Percentiles rank a stretch among this genome's conserved stretches.
Evolutionary conservation across 2,329 filamentous ascomycete species (phyloP).

Genomic region (Pseudogymnoascus sp.): DNA sequence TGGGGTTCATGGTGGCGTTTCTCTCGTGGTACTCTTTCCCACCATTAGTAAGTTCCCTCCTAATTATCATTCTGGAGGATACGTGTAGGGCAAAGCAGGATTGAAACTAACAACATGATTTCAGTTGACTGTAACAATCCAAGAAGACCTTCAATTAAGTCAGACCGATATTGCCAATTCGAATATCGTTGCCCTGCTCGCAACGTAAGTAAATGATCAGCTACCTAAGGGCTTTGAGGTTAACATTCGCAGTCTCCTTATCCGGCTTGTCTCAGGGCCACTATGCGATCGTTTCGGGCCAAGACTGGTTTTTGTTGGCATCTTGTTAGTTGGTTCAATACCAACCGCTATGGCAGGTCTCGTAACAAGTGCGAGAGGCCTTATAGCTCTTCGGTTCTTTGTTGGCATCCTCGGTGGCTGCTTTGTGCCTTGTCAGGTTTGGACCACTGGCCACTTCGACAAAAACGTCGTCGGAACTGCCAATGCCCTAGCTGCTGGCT

Average conservation of each 20-base stretch:
- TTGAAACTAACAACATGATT: background rate
- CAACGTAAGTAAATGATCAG: conserved; percentile 42
- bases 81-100: background rate
- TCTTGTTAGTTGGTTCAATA: conserved; percentile 66
- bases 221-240: background rate
- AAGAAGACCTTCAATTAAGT: conserved; percentile 62
- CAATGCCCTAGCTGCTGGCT: conserved; percentile 72
- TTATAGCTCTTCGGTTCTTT: conserved; percentile 68
- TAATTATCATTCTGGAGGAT: background rate
- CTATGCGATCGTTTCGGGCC: conserved; percentile 77
- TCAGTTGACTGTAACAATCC: conserved; percentile 65
- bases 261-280: conserved; percentile 68
- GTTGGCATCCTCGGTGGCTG: conserved; percentile 66
- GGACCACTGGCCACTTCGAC: conserved; percentile 84
- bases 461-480: conserved; percentile 82
- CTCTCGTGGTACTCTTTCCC: conserved; percentile 45
- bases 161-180: conserved; percentile 69
- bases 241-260: conserved; percentile 42
- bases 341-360: conserved; percentile 74
- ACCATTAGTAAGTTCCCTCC: background rate
- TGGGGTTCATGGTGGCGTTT: conserved; percentile 76
- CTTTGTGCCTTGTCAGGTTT: conserved; percentile 79
- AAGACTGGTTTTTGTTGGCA: conserved; percentile 65
- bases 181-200: conserved; percentile 71
- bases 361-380: conserved; percentile 54